A percentile compares a stretch with the other conserved stretches of the same genome.
These are phyloP conservation scores for Fulvia fulva DNA, from an alignment of 2,329 filamentous ascomycete genomes.

Conservation along the genomic window DNA sequence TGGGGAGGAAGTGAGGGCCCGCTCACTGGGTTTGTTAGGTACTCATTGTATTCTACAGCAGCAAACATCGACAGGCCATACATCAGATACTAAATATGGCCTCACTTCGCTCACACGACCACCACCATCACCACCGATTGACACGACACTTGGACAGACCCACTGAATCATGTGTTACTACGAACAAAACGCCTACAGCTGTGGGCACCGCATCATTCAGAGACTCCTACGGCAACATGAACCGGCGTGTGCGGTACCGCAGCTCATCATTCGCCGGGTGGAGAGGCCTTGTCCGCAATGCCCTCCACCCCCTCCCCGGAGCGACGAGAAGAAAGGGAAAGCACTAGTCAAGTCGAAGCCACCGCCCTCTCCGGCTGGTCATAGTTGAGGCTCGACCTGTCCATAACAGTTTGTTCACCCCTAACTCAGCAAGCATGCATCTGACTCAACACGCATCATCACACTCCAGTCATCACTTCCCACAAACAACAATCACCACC, in stretches of 20 bases:
- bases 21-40: neutral
- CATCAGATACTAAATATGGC: neutral
- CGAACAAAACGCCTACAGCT: slow-evolving; percentile 3
- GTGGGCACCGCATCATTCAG: neutral
- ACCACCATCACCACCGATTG: neutral
- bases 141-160: neutral
- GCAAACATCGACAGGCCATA: neutral
- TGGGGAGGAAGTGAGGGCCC: neutral
- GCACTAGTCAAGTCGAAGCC: too few relatives aligned
- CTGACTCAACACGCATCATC: neutral
- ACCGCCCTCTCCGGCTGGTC: too few relatives aligned
- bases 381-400: too few relatives aligned
- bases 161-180: slow-evolving; percentile 2
- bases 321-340: too few relatives aligned
- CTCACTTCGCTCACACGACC: neutral
- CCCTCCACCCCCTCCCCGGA: neutral
- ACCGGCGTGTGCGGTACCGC: neutral
- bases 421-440: neutral
- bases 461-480: neutral
- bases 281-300: neutral
- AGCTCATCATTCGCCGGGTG: neutral
- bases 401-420: neutral
- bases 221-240: neutral
- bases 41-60: neutral
- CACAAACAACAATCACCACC: neutral